Conservation (phyloP, 352 stramenopile species). For the Phytophthora syringae region DNA sequence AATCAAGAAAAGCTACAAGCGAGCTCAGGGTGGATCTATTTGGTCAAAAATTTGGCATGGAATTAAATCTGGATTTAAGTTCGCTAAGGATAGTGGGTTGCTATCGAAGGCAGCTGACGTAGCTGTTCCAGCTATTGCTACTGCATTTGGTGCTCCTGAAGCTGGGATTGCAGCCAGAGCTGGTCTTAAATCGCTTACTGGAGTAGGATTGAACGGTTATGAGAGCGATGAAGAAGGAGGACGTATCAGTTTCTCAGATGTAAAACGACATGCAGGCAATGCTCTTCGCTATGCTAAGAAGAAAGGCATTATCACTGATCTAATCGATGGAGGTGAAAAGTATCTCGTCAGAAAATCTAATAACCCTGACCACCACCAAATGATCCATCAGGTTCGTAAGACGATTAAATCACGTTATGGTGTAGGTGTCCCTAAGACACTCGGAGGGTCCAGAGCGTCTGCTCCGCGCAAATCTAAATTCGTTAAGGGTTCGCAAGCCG, state of each 20-base stretch:
- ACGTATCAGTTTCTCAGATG: background rate
- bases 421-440: conserved; percentile 9
- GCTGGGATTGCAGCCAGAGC: too few relatives aligned
- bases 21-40: too few relatives aligned
- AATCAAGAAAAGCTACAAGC: too few relatives aligned
- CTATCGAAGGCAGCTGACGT: too few relatives aligned
- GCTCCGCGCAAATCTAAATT: background rate
- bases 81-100: too few relatives aligned
- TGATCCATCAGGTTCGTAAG: background rate
- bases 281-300: conserved; percentile 1
- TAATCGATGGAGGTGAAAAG: background rate
- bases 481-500: background rate
- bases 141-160: too few relatives aligned
- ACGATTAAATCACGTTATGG: conserved; percentile 1
- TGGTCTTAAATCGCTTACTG: too few relatives aligned
- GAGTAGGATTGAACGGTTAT: too few relatives aligned
- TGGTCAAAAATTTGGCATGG: conserved; percentile 4
- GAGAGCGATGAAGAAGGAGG: too few relatives aligned
- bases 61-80: background rate
- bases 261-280: background rate
- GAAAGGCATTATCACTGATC: conserved; percentile 2
- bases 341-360: background rate
- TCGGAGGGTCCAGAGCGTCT: too few relatives aligned
- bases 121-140: too few relatives aligned
- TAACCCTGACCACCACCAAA: background rate